A percentile compares a stretch with the other conserved stretches of the same genome.
Conservation (phyloP, 2,329 filamentous ascomycete species). For the Beauveria pseudobassiana region DNA sequence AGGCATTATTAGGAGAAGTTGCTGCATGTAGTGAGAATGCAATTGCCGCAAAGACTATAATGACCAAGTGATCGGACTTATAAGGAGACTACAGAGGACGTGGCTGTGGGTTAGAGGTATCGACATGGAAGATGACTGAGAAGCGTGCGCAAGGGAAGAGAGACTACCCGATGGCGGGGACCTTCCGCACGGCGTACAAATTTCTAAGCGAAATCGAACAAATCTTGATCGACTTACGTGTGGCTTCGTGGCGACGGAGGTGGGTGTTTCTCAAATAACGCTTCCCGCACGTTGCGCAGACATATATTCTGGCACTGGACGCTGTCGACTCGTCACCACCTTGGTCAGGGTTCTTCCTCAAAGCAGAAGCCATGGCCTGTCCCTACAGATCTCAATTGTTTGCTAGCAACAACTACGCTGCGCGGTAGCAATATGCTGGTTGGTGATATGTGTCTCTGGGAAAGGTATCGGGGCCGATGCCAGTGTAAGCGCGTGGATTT, state of each 20-base stretch:
- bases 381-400: neutral
- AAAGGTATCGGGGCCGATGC: neutral
- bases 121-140: neutral
- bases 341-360: neutral
- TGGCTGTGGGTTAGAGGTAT: neutral
- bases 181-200: neutral
- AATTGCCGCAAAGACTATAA: neutral
- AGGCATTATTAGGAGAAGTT: neutral
- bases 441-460: too few species aligned
- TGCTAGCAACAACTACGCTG: too few species aligned
- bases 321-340: neutral
- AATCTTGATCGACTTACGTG: conserved; percentile 16
- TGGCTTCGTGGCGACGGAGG: conserved; percentile 21
- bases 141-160: neutral
- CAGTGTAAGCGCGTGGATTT: neutral
- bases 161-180: neutral
- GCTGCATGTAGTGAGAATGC: neutral
- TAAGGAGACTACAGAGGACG: too few species aligned
- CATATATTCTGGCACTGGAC: neutral
- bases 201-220: neutral
- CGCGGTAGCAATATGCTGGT: too few species aligned
- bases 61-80: neutral
- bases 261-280: conserved; percentile 21
- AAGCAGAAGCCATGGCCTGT: neutral
- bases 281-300: conserved; percentile 19